Conservation (phyloP, 148 eudicot species). For the Agrostemma githago region DNA sequence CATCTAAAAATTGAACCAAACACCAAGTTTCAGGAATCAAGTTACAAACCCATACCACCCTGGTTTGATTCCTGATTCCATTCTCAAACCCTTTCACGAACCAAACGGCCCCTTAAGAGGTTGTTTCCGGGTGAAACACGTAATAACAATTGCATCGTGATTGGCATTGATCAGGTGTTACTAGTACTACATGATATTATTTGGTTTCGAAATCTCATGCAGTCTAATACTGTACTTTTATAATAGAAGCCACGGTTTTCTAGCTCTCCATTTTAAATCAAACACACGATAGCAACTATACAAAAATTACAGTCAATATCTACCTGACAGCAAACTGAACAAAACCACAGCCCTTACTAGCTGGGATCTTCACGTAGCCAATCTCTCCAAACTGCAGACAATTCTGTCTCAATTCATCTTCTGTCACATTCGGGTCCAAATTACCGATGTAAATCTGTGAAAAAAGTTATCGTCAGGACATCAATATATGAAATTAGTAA, state of each 20-base stretch:
- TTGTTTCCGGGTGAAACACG: not conserved
- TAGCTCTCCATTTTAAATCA: not conserved
- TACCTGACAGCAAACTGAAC: slow-evolving; percentile 87
- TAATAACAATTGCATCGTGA: not conserved
- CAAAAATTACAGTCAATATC: slow-evolving; percentile 10
- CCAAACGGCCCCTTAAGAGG: too few species aligned
- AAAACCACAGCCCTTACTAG: slow-evolving; percentile 85
- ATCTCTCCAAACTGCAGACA: slow-evolving; percentile 91
- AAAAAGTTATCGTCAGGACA: not conserved
- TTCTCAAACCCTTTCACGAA: too few species aligned
- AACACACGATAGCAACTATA: not conserved
- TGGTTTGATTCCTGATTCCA: too few species aligned
- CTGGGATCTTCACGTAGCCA: slow-evolving; percentile 75
- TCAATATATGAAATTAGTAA: not conserved
- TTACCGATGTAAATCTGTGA: slow-evolving; percentile 80
- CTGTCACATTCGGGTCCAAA: slow-evolving; percentile 77
- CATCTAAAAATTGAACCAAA: too few species aligned
- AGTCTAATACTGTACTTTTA: not conserved
- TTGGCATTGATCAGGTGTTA: not conserved
- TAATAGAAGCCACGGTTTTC: slow-evolving; percentile 1
- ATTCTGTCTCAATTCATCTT: slow-evolving; percentile 84
- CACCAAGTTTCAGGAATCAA: too few species aligned
- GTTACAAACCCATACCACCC: too few species aligned
- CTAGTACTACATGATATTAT: not conserved
- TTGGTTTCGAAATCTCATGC: too few species aligned